These are phyloP conservation scores for Xylariaceae sp. DNA, from an alignment of 2,329 filamentous ascomycete genomes.

Conservation along the genomic window DNA sequence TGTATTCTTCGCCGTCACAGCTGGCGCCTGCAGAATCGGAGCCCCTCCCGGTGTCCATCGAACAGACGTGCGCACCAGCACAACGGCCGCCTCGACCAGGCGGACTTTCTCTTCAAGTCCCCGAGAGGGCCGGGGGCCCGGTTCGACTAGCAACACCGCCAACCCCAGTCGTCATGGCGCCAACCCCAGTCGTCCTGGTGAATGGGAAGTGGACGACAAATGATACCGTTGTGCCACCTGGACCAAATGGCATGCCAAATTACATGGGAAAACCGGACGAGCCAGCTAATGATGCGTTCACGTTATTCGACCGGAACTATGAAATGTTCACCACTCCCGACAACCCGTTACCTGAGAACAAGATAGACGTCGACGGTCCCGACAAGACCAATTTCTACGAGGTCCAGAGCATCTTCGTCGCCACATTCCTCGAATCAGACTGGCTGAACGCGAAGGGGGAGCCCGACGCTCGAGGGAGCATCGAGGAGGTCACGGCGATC, in stretches of 20 bases:
- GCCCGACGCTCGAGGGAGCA: conserved; percentile 32
- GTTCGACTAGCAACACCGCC: conserved; percentile 56
- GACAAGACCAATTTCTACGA: conserved; percentile 50
- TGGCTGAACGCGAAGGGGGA: conserved; percentile 45
- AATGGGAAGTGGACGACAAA: too few relatives aligned
- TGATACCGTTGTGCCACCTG: too few relatives aligned
- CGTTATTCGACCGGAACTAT: conserved; percentile 19
- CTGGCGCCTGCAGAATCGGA: conserved; percentile 17
- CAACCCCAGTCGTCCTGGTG: conserved; percentile 42
- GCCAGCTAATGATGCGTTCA: conserved; percentile 9
- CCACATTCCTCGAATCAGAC: conserved; percentile 38
- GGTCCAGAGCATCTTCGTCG: conserved; percentile 48
- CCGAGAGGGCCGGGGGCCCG: conserved; percentile 50
- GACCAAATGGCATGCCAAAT: too few relatives aligned
- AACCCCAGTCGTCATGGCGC: conserved; percentile 14
- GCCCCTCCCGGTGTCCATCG: not conserved
- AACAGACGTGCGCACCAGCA: conserved; percentile 15
- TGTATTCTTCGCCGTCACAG: conserved; percentile 10
- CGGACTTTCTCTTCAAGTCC: conserved; percentile 54
- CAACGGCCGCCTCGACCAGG: conserved; percentile 33
- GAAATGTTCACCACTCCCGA: conserved; percentile 18
- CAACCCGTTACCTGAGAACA: conserved; percentile 14
- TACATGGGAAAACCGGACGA: too few relatives aligned
- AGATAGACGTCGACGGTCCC: conserved; percentile 23
- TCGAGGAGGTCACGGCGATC: conserved; percentile 49